A percentile compares a stretch with the other conserved stretches of the same genome.
phyloP scores from a whole-genome alignment of 441 rosid species.

The Erodium texanum region DNA sequence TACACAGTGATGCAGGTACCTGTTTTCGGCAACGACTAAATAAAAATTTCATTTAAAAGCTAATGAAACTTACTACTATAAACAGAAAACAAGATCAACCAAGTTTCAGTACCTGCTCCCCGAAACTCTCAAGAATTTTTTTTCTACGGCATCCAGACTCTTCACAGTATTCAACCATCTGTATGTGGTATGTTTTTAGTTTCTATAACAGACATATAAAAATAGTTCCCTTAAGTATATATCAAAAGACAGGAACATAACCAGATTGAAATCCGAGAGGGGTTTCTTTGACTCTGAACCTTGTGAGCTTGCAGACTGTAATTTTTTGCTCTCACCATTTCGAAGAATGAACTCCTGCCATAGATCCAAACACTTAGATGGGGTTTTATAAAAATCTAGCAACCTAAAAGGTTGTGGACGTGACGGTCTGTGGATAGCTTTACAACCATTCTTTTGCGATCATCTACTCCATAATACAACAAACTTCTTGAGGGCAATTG shows the following conservation, averaged over 20 bases:
- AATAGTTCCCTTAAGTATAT: conserved; percentile 10
- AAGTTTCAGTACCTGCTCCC: conserved; percentile 57
- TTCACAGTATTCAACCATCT: conserved; percentile 90
- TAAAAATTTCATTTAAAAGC: conserved; percentile 13
- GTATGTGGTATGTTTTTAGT: conserved; percentile 18
- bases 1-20: conserved; percentile 58
- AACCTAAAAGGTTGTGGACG: conserved; percentile 14
- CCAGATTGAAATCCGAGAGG: conserved; percentile 60
- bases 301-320: conserved; percentile 42
- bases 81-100: conserved; percentile 5
- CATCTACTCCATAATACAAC: conserved; percentile 86
- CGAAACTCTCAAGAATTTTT: conserved; percentile 82
- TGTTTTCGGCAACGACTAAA: conserved; percentile 21
- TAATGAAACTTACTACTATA: conserved; percentile 8
- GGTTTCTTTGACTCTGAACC: conserved; percentile 42
- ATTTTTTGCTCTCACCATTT: conserved; percentile 51
- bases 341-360: conserved; percentile 72
- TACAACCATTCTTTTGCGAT: conserved; percentile 72
- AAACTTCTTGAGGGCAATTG: conserved; percentile 74
- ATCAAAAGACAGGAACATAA: conserved; percentile 19
- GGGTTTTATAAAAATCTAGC: conserved; percentile 11
- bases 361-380: conserved; percentile 17
- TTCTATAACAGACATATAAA: conserved; percentile 19
- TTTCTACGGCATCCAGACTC: conserved; percentile 84
- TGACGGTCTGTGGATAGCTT: conserved; percentile 13